Base-by-base conservation (phyloP, 306 rosid species). In the Cicer bijugum region DNA sequence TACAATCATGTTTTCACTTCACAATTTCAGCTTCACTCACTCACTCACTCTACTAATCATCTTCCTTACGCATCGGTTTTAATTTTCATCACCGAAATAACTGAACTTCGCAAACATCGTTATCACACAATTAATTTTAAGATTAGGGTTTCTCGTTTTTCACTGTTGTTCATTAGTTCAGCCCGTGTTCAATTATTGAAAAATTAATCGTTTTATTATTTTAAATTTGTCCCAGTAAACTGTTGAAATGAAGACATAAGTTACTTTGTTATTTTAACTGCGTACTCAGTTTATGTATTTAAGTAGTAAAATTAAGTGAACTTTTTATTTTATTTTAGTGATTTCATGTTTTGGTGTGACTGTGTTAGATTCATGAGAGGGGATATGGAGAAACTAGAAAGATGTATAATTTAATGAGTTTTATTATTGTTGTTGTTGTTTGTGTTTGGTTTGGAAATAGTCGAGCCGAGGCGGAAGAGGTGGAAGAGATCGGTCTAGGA, bases 401-500 rank as follows among this genome's bases (percentile, higher is more conserved):
- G 17, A 19, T 68, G 15, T 42, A 43, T 43, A 55, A 52, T 59
- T 72, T 15, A 37, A 19, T 12, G 42, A 45, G 12, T 8, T 33
- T 50, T 75, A 3, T 28, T 28, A 3, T 28, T 59, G 14, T 14
- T 42, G 33, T 50, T 77, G 62, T 56, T 70, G 23, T 56, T 72
- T 82, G 43, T 62, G 55, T 67, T 72, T 44, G 68, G 61, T 71
- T 78, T 75, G 69, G 28, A 33, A 53, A 77, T 75, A 86, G 89
- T 65, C 75, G 0, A 66, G 55, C 52, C 82, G 85, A 62, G 85
- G 87, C 0, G 89, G 85, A 57, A 84, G 85, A 62, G 85, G 87
- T 1, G 89, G 85, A 57, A 84, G 87, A 74, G 87, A 75, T 9
- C 80, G 87, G 37, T n/a, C 65, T 65, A 77, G 85, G 73, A 86